These are phyloP conservation scores for Trichoderma sp. DNA, from an alignment of 2,329 filamentous ascomycete species.

Conservation along the genomic window DNA sequence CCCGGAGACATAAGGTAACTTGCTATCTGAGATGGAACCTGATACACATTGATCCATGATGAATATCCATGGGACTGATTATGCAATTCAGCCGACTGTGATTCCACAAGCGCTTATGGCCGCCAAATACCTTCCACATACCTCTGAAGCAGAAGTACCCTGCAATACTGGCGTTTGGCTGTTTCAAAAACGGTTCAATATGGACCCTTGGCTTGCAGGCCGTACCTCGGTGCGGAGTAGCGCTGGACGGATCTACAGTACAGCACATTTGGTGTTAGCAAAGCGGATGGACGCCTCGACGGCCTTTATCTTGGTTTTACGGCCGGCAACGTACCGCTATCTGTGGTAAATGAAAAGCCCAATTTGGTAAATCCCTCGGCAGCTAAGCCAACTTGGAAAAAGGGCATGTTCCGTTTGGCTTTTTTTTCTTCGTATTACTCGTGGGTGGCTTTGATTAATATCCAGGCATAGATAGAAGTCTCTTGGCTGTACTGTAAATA, in stretches of 20 bases:
- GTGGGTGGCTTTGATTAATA: neutral
- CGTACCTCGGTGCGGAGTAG: conserved; percentile 7
- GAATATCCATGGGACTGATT: neutral
- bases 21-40: neutral
- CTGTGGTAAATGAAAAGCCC: neutral
- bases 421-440: neutral
- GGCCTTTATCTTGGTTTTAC: neutral
- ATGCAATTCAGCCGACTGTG: neutral
- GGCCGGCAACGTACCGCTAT: neutral
- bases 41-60: neutral
- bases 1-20: neutral
- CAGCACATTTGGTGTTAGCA: neutral
- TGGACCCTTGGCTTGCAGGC: neutral
- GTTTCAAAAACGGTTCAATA: neutral
- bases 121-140: neutral
- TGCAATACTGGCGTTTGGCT: neutral
- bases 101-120: neutral
- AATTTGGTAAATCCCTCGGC: neutral
- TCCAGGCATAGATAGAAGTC: neutral
- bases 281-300: neutral
- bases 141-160: neutral
- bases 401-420: neutral
- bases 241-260: conserved; percentile 2
- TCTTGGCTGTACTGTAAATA: neutral
- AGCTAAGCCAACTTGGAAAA: neutral